Evolutionary conservation across 2,329 filamentous ascomycete genomes (phyloP), one percentile per base, ranked within the genome.

Genomic region (Exophiala sideris): DNA sequence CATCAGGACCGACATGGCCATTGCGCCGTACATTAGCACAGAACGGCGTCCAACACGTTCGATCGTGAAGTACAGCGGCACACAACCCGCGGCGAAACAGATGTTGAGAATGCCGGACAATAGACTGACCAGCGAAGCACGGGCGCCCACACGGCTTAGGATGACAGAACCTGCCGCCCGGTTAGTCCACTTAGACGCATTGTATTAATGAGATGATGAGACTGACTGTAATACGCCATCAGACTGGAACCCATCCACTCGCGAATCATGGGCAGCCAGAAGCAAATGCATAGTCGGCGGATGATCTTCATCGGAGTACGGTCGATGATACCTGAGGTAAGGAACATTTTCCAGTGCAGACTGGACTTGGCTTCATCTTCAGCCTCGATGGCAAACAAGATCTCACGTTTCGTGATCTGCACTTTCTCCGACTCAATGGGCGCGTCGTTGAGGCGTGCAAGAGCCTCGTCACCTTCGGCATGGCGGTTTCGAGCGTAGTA

Each of bases 401-500:
- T 66, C 35, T 65, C 64, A 16, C 52, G 39, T 48, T 61, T 63
- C 2, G 59, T 55, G n/a, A 44, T 45, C 16, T 58, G 48, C 18
- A 64, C 59, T 24, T 48, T 52, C 39, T 45, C 44, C 8, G 65
- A 54, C 18, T 57, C 46, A 33, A 54, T 38, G 11, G 56, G 47
- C 9, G 60, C 58, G 16, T 48, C 41, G 32, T 66, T 62, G 40
- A 67, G 56, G 29, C 60, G 60, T 21, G 59, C 45, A 3, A 68
- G 62, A 5, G 62, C 59, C 20, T 42, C 48, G 18, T 64, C 58
- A 8, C 66, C 66, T 24, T 66, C 61, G 1, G 40, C 53, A 18
- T 61, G 60, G 10, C 62, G 60, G 45, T 58, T 58, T n/a, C 53
- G 58, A 2, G 64, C 59, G 41, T 64, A 68, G 54, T 66, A 64